Evolutionary conservation across 2,329 filamentous ascomycete species (phyloP), one percentile per base, ranked within the genome.

Genomic region (Penicillium decumbens): DNA sequence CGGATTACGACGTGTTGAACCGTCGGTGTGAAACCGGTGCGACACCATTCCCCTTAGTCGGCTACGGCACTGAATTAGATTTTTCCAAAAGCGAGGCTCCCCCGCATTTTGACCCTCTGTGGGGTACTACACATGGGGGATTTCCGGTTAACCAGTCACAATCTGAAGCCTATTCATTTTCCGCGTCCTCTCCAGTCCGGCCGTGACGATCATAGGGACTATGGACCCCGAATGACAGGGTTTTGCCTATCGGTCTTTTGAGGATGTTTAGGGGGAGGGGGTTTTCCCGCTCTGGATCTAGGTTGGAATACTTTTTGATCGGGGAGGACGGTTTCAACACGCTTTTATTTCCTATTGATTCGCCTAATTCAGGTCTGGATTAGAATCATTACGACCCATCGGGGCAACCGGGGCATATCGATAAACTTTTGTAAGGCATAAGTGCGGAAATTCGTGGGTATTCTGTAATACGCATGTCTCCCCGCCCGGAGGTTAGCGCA

Each of bases 131-230:
- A 4, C 12, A 23, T 15, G 50, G 50, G 50, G 50, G 40, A 47
- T 53, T 53, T 9, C 50, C 50, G 50, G 32, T 42, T 10, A 44
- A 29, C 47, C 47, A 47, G 28, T 53, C 47, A 42, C 30, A 13
- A 15, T 18, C 2, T 3, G 2, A 24, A 5, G 2, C 37, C 8
- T 27, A 12, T 7, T 41, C 43, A 15, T 18, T n/a, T n/a, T 24
- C 37, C 20, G 13, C 15, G 20, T n/a, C 10, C 37, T 27, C n/a
- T 7, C 7, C 24, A 27, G 12, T n/a, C 20, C 38, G 23, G 3
- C 4, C 8, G 3, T 40, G 12, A 40, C 23, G 38, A 40, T 40
- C 13, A 23, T 15, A 5, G 6, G 4, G 7, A 27, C 38, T 27
- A 40, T 40, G 12, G 24, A 40, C 15, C 24, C 6, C 3, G 38